Conservation (phyloP, 2,329 filamentous ascomycete genomes). For the Botryotinia globosa region DNA sequence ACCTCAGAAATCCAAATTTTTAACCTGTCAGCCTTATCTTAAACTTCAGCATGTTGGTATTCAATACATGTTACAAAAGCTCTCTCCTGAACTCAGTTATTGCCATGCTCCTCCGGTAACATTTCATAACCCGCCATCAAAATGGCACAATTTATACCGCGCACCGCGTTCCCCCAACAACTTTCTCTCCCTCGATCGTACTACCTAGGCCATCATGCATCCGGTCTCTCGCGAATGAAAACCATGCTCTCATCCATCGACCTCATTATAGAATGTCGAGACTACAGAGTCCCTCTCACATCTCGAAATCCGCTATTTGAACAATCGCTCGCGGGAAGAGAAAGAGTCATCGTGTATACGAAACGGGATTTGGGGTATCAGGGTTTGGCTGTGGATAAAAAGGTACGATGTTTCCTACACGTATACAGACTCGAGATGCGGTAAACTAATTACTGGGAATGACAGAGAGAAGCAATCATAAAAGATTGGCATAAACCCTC, state of each 20-base stretch:
- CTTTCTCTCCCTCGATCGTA: conserved; percentile 80
- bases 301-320: conserved; percentile 91
- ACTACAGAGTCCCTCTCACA: conserved; percentile 85
- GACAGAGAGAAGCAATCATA: conserved; percentile 50
- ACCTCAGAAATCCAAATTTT: conserved; percentile 22
- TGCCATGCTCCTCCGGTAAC: conserved; percentile 25
- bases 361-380: conserved; percentile 72
- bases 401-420: conserved; percentile 37
- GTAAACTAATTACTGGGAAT: conserved; percentile 21
- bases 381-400: conserved; percentile 42
- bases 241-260: conserved; percentile 75
- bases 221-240: conserved; percentile 80
- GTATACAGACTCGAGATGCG: neutral
- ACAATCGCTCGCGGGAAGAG: conserved; percentile 65
- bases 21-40: conserved; percentile 34
- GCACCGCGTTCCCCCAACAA: conserved; percentile 68
- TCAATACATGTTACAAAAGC: neutral
- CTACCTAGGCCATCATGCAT: conserved; percentile 88
- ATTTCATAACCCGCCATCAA: conserved; percentile 10
- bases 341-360: conserved; percentile 84
- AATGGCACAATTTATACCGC: conserved; percentile 62
- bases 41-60: conserved; percentile 30
- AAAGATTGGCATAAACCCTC: conserved; percentile 52
- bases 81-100: neutral
- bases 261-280: conserved; percentile 90